Percentiles rank a stretch among this genome's conserved stretches.
These are phyloP conservation scores for Trypanosoma rangeli DNA, from an alignment of 208 protist genomes.

Conservation along the genomic window DNA sequence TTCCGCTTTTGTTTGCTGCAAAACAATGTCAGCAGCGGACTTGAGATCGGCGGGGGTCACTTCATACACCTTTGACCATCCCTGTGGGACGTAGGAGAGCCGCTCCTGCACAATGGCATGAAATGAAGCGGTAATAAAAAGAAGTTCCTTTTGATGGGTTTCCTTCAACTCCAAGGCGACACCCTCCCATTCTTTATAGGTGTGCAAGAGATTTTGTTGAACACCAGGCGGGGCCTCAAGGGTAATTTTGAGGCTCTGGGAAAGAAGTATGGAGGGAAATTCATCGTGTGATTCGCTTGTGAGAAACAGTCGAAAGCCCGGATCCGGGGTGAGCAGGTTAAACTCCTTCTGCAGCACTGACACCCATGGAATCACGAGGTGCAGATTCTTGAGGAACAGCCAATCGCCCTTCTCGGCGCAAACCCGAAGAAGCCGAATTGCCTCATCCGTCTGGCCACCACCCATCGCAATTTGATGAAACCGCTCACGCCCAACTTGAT, in stretches of 20 bases:
- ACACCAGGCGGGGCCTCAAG: conserved; percentile 96
- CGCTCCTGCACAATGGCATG: conserved; percentile 97
- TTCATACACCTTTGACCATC: conserved; percentile 98
- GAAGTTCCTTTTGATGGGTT: conserved; percentile 80
- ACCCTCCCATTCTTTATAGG: conserved; percentile 86
- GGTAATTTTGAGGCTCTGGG: conserved; percentile 94
- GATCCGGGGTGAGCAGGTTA: conserved; percentile 74
- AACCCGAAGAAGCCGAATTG: conserved; percentile 75
- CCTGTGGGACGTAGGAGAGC: conserved; percentile 96
- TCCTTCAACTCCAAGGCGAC: conserved; percentile 59
- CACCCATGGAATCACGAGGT: conserved; percentile 96
- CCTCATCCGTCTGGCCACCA: conserved; percentile 92
- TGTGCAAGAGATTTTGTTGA: conserved; percentile 94
- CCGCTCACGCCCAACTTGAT: conserved; percentile 69
- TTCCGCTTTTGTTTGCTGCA: conserved; percentile 50
- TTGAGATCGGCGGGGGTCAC: conserved; percentile 95
- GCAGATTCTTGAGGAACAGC: conserved; percentile 97
- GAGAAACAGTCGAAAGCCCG: conserved; percentile 94
- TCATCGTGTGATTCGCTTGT: conserved; percentile 94
- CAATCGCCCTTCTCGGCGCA: conserved; percentile 88
- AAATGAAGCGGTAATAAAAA: conserved; percentile 95
- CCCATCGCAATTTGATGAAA: conserved; percentile 96
- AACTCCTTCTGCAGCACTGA: conserved; percentile 92
- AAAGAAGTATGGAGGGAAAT: conserved; percentile 95
- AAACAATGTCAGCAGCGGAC: conserved; percentile 90